Percentiles rank a stretch among this genome's conserved stretches.
Evolutionary conservation across 2,329 filamentous ascomycete genomes (phyloP).

Genomic region (Neonectria magnoliae): DNA sequence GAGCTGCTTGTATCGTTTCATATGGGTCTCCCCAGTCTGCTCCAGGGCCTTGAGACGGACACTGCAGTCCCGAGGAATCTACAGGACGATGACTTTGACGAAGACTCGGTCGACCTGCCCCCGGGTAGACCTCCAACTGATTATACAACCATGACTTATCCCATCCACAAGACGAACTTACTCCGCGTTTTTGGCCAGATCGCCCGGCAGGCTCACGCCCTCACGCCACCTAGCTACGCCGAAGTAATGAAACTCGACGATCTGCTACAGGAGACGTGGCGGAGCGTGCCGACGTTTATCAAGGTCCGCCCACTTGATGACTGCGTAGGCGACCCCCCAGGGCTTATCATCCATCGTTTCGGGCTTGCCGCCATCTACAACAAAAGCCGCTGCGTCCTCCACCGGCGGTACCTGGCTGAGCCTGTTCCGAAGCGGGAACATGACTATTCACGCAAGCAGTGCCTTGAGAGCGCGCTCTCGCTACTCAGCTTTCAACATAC

Average conservation of each 20-base stretch:
- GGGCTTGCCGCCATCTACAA: conserved; percentile 63
- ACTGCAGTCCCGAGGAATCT: conserved; percentile 70
- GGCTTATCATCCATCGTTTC: conserved; percentile 62
- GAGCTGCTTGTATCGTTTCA: conserved; percentile 74
- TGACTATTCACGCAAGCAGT: conserved; percentile 62
- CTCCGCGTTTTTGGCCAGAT: conserved; percentile 61
- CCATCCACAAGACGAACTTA: conserved; percentile 61
- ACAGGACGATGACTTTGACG: conserved; percentile 72
- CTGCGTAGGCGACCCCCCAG: conserved; percentile 58
- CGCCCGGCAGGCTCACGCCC: conserved; percentile 59
- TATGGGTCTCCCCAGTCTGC: conserved; percentile 73
- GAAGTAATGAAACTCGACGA: conserved; percentile 61
- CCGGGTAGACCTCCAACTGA: conserved; percentile 65
- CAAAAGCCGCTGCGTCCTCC: conserved; percentile 65
- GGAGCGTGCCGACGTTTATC: conserved; percentile 58
- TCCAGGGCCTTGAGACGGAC: conserved; percentile 71
- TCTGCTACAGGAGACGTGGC: conserved; percentile 57
- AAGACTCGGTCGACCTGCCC: conserved; percentile 64
- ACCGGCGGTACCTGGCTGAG: conserved; percentile 63
- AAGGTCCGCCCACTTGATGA: conserved; percentile 59
- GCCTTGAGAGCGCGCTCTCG: conserved; percentile 59
- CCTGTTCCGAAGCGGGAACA: conserved; percentile 55
- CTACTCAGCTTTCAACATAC: conserved; percentile 59
- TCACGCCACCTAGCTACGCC: conserved; percentile 58
- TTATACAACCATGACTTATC: conserved; percentile 67